Conservation (phyloP, 352 stramenopile genomes). For the Phytophthora kernoviae region DNA sequence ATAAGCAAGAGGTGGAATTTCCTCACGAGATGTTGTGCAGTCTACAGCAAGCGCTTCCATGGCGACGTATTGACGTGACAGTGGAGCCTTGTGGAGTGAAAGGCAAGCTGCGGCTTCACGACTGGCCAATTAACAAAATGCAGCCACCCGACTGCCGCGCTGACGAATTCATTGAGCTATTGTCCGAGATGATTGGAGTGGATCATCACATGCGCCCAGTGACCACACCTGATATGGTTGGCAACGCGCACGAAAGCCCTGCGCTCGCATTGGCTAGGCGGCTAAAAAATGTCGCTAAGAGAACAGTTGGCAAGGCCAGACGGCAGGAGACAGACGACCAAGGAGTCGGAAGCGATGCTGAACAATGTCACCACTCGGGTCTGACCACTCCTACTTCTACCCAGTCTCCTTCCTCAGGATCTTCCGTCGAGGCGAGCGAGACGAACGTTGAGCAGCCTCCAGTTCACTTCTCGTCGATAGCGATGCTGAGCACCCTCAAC, state of each 20-base stretch:
- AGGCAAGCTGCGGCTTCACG: conserved; percentile 74
- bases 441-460: conserved; percentile 13
- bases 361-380: conserved; percentile 21
- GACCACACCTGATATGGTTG: conserved; percentile 22
- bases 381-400: conserved; percentile 19
- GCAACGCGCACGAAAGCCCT: conserved; percentile 22
- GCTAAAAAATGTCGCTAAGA: conserved; percentile 19
- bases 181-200: conserved; percentile 65
- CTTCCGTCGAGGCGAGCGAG: conserved; percentile 23
- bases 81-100: conserved; percentile 69
- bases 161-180: conserved; percentile 76
- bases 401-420: conserved; percentile 20
- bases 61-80: conserved; percentile 70
- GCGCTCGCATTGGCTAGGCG: conserved; percentile 22
- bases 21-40: conserved; percentile 61
- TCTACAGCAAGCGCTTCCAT: conserved; percentile 55
- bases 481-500: background rate
- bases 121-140: conserved; percentile 84
- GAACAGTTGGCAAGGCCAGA: conserved; percentile 10
- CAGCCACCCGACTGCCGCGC: conserved; percentile 63
- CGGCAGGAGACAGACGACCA: conserved; percentile 5
- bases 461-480: conserved; percentile 2
- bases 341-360: conserved; percentile 14
- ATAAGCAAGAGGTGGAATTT: conserved; percentile 84
- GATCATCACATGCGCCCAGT: conserved; percentile 58